Evolutionary conservation across 805 yeast genomes (phyloP).

Genomic region (Saccharomycopsis sp.): DNA sequence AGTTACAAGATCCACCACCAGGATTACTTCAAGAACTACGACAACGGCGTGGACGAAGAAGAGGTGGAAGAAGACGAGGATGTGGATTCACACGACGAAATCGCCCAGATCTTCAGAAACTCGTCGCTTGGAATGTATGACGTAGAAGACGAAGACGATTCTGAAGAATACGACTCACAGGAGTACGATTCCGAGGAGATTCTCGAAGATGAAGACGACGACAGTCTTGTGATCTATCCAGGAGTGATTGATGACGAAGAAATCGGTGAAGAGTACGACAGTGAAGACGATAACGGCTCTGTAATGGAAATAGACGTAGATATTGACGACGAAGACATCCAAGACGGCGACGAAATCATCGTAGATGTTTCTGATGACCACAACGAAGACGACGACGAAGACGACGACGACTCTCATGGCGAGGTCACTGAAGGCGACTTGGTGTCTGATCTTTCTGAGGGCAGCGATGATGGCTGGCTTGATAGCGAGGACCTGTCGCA

Average conservation of each 20-base stretch:
- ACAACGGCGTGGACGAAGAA: constrained; percentile 46
- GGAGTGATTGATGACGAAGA: constrained; percentile 34
- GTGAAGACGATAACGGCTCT: constrained; percentile 22
- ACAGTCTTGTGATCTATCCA: constrained; percentile 23
- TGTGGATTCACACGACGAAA: constrained; percentile 49
- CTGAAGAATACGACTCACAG: constrained; percentile 43
- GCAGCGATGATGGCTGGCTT: constrained; percentile 21
- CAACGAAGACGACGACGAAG: constrained; percentile 11
- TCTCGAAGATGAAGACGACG: constrained; percentile 33
- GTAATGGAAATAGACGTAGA: constrained; percentile 29
- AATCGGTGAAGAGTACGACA: constrained; percentile 28
- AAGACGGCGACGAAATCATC: constrained; percentile 11
- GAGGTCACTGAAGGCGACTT: not conserved
- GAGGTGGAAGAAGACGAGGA: constrained; percentile 47
- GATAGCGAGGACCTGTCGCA: constrained; percentile 11
- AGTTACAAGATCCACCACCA: constrained; percentile 50
- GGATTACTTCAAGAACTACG: constrained; percentile 43
- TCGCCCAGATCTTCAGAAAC: constrained; percentile 77
- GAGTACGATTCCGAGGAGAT: constrained; percentile 23
- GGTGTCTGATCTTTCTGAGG: constrained; percentile 24
- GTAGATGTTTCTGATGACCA: constrained; percentile 5
- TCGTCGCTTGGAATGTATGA: constrained; percentile 95
- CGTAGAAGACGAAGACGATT: constrained; percentile 60
- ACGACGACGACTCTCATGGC: constrained; percentile 8
- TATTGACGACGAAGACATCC: constrained; percentile 27